Base-by-base conservation (phyloP, 192 early-diverging fungal species). In the Podila clonocystis region DNA sequence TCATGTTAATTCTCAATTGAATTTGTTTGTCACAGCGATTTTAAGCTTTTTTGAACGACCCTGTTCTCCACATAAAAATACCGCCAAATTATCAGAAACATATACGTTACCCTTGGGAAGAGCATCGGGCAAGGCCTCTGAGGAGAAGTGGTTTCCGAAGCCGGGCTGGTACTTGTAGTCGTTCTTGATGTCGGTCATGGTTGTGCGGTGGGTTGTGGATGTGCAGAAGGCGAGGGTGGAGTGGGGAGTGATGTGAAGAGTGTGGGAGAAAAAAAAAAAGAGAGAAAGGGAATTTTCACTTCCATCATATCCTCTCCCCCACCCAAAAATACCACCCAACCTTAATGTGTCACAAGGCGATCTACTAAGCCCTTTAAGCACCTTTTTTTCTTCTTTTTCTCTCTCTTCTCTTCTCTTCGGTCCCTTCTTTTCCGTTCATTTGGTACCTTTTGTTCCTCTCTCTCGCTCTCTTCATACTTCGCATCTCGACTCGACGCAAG, bases 81-180 rank as follows among this genome's bases (percentile, higher is more conserved):
- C n/a, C 22, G 52, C 24, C 41, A 63, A 7, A 8, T 60, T 41
- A 29, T n/a, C 20, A 28, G 11, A 34, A 0, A 61, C n/a, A n/a
- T 66, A 3, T 31, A 17, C 68, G 68, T 55, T 82, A 93, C 91
- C 91, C 31, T 91, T 89, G 8, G 97, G 97, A 20, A 98, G 91
- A 36, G 96, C 92, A 50, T 89, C 93, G 31, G 83, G 70, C 8
- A 97, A 86, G 8, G 95, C 94, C 85, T 97, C 95, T 17, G 92
- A 91, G 45, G 90, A 87, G 66, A 97, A 95, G 79, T 93, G 89
- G 86, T 97, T 98, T 34, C 95, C 95, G 65, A 97, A 98, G 12
- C 97, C 97, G 26, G 85, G 71, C 45, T 91, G 85, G 83, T 98
- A 97, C 58, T 76, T 55, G 79, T 90, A 89, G 57, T 72, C 62